phyloP scores from a whole-genome alignment of 2,329 filamentous ascomycete species.

The Dothideomycetidae sp. region DNA sequence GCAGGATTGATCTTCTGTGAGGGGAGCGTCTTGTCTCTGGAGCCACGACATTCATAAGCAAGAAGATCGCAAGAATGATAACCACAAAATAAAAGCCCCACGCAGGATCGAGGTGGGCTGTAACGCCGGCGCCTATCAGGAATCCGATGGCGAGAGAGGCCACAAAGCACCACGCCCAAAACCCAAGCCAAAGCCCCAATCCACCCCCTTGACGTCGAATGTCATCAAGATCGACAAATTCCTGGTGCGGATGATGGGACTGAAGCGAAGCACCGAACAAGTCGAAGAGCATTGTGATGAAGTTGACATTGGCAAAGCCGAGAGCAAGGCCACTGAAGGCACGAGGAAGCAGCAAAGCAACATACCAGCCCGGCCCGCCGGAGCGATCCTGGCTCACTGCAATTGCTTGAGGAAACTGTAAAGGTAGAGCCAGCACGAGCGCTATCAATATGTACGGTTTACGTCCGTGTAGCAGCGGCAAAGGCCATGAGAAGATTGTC shows the following conservation, averaged over 20 bases:
- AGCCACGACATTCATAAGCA: constrained; percentile 55
- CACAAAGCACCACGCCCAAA: constrained; percentile 66
- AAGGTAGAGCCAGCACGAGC: constrained; percentile 53
- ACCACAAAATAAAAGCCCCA: constrained; percentile 69
- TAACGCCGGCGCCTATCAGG: constrained; percentile 54
- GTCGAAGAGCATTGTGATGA: constrained; percentile 55
- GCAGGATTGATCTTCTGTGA: constrained; percentile 52
- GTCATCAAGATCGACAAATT: constrained; percentile 52
- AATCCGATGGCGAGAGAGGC: constrained; percentile 60
- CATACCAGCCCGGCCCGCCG: constrained; percentile 41
- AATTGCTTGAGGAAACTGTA: constrained; percentile 63
- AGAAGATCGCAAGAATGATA: constrained; percentile 48
- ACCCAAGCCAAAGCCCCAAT: constrained; percentile 64
- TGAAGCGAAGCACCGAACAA: constrained; percentile 64
- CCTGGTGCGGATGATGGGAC: constrained; percentile 57
- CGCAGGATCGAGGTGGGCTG: constrained; percentile 47
- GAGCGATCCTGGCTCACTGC: constrained; percentile 43
- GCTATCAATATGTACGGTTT: constrained; percentile 63
- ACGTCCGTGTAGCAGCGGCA: constrained; percentile 60
- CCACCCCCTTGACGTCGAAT: constrained; percentile 62
- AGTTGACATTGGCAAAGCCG: constrained; percentile 67
- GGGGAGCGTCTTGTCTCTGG: constrained; percentile 59
- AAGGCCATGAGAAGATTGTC: constrained; percentile 57
- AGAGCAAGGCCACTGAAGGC: constrained; percentile 53
- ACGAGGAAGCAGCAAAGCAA: constrained; percentile 48